Conservation (phyloP, 495 filamentous ascomycete species). For the Apodospora peruviana region DNA sequence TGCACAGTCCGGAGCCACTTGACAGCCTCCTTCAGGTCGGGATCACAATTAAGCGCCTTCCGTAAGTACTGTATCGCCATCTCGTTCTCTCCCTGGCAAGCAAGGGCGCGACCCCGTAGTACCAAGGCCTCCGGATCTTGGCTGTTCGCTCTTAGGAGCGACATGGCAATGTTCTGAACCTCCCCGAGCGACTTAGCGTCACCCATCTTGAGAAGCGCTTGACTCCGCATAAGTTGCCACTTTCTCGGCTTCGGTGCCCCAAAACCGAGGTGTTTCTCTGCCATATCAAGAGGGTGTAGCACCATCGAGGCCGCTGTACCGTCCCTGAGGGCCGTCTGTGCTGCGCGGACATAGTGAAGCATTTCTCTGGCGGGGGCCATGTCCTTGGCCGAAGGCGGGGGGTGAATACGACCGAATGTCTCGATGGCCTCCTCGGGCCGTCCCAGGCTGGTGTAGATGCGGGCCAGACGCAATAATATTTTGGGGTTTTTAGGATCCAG, state of each 20-base stretch:
- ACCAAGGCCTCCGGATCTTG: slow-evolving; percentile 92
- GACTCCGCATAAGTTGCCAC: slow-evolving; percentile 87
- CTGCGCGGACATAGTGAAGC: slow-evolving; percentile 73
- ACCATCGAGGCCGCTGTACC: slow-evolving; percentile 84
- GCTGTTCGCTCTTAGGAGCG: slow-evolving; percentile 73
- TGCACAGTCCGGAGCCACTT: slow-evolving; percentile 80
- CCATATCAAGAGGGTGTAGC: slow-evolving; percentile 83
- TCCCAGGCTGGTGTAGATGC: slow-evolving; percentile 82
- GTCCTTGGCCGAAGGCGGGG: slow-evolving; percentile 77
- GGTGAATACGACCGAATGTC: slow-evolving; percentile 66
- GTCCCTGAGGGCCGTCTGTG: slow-evolving; percentile 65
- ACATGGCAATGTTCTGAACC: slow-evolving; percentile 87
- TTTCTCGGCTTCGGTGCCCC: slow-evolving; percentile 76
- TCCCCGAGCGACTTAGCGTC: slow-evolving; percentile 83
- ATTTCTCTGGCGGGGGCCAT: slow-evolving; percentile 72
- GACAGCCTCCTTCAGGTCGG: slow-evolving; percentile 79
- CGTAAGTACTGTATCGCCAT: slow-evolving; percentile 92
- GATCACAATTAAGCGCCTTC: slow-evolving; percentile 84
- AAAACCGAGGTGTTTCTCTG: slow-evolving; percentile 68
- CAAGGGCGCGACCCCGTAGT: slow-evolving; percentile 79
- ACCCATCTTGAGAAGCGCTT: slow-evolving; percentile 92
- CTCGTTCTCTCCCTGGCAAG: slow-evolving; percentile 87
- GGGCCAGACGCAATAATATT: slow-evolving; percentile 78
- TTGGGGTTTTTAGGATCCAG: slow-evolving; percentile 79
- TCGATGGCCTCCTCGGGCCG: slow-evolving; percentile 79